These are phyloP conservation scores for Mortierella sp. DNA, from an alignment of 371 early-diverging fungal species.

Conservation along the genomic window DNA sequence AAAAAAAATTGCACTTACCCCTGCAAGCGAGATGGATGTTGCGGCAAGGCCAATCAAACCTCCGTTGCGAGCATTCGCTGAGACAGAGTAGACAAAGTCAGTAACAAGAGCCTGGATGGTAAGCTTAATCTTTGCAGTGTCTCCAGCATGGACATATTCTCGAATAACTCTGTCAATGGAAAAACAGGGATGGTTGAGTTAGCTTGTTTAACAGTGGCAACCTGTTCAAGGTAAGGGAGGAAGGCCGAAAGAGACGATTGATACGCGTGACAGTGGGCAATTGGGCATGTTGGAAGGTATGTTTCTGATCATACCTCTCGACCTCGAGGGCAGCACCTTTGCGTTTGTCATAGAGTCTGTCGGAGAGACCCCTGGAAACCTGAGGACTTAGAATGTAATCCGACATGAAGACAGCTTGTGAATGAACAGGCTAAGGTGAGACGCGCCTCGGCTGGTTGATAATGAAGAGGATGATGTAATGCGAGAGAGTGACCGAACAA, in stretches of 20 bases:
- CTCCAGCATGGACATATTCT: slow-evolving; percentile 66
- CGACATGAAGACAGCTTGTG: slow-evolving; percentile 31
- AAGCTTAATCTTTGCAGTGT: slow-evolving; percentile 66
- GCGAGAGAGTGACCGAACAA: no score
- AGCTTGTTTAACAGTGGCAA: neutral
- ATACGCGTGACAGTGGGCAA: slow-evolving; percentile 5
- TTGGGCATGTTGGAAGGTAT: neutral
- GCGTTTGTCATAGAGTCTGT: slow-evolving; percentile 91
- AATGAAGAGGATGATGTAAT: neutral
- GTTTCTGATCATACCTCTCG: slow-evolving; percentile 69
- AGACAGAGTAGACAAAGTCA: slow-evolving; percentile 86
- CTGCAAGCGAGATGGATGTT: slow-evolving; percentile 87
- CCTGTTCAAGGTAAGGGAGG: no score
- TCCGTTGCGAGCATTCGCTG: slow-evolving; percentile 88
- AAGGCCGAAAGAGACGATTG: neutral
- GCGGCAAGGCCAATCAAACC: slow-evolving; percentile 94
- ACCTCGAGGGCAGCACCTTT: slow-evolving; percentile 91
- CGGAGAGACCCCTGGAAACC: slow-evolving; percentile 74
- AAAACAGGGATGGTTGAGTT: neutral
- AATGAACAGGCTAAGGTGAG: neutral
- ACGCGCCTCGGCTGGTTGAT: neutral
- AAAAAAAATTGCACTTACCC: slow-evolving; percentile 57
- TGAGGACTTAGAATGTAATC: slow-evolving; percentile 58
- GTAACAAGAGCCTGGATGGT: slow-evolving; percentile 80
- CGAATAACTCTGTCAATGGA: slow-evolving; percentile 70